Evolutionary conservation across 164 flowering plant genomes (phyloP), one percentile per base, ranked within the genome.

Genomic region (Berberis thunbergii): DNA sequence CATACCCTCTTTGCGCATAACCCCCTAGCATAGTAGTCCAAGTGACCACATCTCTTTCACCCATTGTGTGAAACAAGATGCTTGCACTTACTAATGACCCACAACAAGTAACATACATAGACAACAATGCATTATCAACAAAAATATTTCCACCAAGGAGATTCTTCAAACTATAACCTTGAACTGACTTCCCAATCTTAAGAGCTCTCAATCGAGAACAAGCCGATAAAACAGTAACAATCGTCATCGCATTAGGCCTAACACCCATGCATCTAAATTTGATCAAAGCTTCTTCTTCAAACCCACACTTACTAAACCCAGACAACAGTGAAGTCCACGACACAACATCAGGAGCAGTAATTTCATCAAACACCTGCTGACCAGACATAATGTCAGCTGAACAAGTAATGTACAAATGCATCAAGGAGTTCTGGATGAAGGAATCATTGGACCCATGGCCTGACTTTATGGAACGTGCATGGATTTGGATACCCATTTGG

Each of bases 11-110:
- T 39, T 76, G 80, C 50, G 64, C 80, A 71, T 75, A 82, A 26
- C 88, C 86, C 4, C 80, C 73, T 41, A 87, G 78, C 78, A 85
- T 77, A 10, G 71, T 58, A 40, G 67, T 72, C 71, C 75, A 67
- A 3, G 75, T 50, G 2, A 72, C 75, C 57, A 67, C 66, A 53
- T 72, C 67, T 52, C 64, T 58, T 12, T 7, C 67, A 42, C 43
- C 46, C 74, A 72, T 72, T 54, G 60, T 64, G 42, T 7, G 45
- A 59, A 71, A 71, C 60, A 71, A 12, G 7, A 57, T 13, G 63
- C 53, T 41, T 64, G 42, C 6, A 69, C 75, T 45, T 60, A 60
- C 38, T 48, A 67, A 54, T 67, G 40, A 43, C 65, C 60, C 5
- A 65, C 74, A 26, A 26, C 26, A 49, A 40, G 7, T 67, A 46